phyloP scores from a whole-genome alignment of 495 filamentous ascomycete species.

The Talaromyces wortmannii region DNA sequence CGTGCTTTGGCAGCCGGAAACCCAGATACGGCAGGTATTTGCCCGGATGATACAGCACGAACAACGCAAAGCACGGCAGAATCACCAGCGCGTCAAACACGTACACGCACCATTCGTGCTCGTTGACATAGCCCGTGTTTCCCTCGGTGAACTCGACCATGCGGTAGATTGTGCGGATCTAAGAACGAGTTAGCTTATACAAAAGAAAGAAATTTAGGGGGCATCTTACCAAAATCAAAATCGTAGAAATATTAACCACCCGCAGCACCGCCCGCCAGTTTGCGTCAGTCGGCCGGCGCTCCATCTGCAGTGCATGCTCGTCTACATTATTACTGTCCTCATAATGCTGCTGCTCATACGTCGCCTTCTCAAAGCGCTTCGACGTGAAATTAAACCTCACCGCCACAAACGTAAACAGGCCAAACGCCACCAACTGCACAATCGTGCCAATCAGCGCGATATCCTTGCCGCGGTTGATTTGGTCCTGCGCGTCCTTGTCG shows the following conservation, averaged over 20 bases:
- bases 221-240: constrained; percentile 46
- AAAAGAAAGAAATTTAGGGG: not conserved
- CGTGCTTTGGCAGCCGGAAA: not conserved
- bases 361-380: constrained; percentile 21
- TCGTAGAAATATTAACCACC: constrained; percentile 43
- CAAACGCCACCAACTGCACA: constrained; percentile 35
- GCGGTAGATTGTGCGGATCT: constrained; percentile 55
- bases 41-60: constrained; percentile 41
- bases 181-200: not conserved
- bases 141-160: constrained; percentile 57
- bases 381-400: constrained; percentile 33
- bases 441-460: constrained; percentile 32
- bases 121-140: constrained; percentile 39
- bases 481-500: constrained; percentile 16
- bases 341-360: constrained; percentile 19
- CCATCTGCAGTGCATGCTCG: constrained; percentile 14
- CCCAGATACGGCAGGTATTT: constrained; percentile 38
- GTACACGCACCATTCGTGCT: constrained; percentile 53
- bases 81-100: constrained; percentile 56
- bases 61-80: constrained; percentile 40
- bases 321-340: constrained; percentile 11
- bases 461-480: constrained; percentile 28
- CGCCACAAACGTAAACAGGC: constrained; percentile 32
- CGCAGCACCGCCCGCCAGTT: constrained; percentile 46
- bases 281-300: constrained; percentile 17